phyloP scores from a whole-genome alignment of 306 rosid genomes.

The Carpinus fangiana region DNA sequence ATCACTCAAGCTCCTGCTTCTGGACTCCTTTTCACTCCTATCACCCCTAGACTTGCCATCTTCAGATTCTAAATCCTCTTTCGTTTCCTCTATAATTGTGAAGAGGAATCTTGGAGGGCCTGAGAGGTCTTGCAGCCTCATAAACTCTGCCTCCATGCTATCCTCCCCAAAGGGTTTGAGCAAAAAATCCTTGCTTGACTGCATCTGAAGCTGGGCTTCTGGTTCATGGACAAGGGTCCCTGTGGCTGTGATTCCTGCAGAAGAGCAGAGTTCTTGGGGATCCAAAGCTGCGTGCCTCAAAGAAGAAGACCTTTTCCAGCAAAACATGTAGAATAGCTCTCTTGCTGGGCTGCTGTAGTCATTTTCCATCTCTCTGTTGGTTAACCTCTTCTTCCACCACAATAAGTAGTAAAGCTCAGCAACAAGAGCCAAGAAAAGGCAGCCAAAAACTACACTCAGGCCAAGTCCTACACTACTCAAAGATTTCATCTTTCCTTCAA shows the following conservation, averaged over 20 bases:
- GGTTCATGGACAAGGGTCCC: constrained; percentile 55
- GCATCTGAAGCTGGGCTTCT: constrained; percentile 50
- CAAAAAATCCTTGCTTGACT: constrained; percentile 50
- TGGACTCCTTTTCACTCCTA: constrained; percentile 50
- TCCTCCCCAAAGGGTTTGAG: constrained; percentile 80
- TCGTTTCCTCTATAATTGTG: constrained; percentile 93
- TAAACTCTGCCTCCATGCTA: constrained; percentile 55
- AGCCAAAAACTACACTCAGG: constrained; percentile 80
- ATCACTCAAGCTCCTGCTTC: constrained; percentile 78
- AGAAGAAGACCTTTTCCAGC: constrained; percentile 76
- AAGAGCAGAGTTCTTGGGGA: constrained; percentile 58
- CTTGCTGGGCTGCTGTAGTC: constrained; percentile 71
- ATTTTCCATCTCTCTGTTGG: constrained; percentile 62
- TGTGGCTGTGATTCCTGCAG: constrained; percentile 56
- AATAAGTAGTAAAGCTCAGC: constrained; percentile 91
- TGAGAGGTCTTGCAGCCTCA: constrained; percentile 62
- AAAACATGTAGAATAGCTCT: constrained; percentile 82
- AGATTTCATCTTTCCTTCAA: constrained; percentile 71
- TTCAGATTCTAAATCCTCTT: constrained; percentile 89
- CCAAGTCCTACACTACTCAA: constrained; percentile 96
- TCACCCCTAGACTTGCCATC: constrained; percentile 58
- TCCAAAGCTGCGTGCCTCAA: constrained; percentile 55
- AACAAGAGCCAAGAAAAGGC: constrained; percentile 85
- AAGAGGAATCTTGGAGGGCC: constrained; percentile 85
- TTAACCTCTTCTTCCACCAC: constrained; percentile 95